A percentile compares a stretch with the other conserved stretches of the same genome.
These are phyloP conservation scores for Cladosporium sphaerospermum DNA, from an alignment of 2,329 filamentous ascomycete species.

Conservation along the genomic window DNA sequence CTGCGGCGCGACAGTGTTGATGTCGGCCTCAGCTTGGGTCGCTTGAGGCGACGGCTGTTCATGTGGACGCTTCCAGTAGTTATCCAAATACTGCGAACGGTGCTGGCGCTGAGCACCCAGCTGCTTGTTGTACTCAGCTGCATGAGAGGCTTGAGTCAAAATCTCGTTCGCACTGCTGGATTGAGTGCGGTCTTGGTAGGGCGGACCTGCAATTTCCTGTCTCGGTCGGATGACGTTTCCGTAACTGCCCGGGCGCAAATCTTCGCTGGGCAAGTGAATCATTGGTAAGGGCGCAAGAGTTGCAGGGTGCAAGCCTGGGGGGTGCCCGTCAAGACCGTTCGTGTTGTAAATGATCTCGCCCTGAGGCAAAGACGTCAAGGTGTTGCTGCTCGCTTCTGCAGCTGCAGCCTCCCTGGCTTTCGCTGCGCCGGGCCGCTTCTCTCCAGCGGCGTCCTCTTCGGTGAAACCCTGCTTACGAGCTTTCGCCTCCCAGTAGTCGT, in stretches of 20 bases:
- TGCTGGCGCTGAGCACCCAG: conserved; percentile 74
- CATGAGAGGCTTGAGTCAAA: conserved; percentile 76
- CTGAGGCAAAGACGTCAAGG: conserved; percentile 58
- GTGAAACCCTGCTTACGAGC: conserved; percentile 97
- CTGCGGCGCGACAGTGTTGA: conserved; percentile 36
- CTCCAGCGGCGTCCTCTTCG: conserved; percentile 88
- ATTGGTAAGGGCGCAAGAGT: conserved; percentile 70
- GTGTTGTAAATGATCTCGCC: conserved; percentile 86
- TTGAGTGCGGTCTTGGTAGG: conserved; percentile 82
- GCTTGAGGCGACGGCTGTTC: conserved; percentile 58
- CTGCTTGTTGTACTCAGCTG: conserved; percentile 83
- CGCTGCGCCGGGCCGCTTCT: conserved; percentile 87
- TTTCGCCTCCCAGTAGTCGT: conserved; percentile 99
- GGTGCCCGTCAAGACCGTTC: conserved; percentile 40
- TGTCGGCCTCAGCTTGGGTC: conserved; percentile 32
- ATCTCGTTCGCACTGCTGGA: conserved; percentile 71
- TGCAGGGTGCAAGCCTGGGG: conserved; percentile 54
- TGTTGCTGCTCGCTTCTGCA: conserved; percentile 55
- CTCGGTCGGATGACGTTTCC: conserved; percentile 76
- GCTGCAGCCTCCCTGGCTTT: conserved; percentile 79
- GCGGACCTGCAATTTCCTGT: conserved; percentile 79
- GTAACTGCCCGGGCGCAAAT: conserved; percentile 75
- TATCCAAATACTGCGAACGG: conserved; percentile 72
- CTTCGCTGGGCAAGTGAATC: conserved; percentile 75
- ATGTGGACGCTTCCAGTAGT: conserved; percentile 75